These are phyloP conservation scores for Mrakia gelida DNA, from an alignment of 768 basidiomycete species.

Conservation along the genomic window DNA sequence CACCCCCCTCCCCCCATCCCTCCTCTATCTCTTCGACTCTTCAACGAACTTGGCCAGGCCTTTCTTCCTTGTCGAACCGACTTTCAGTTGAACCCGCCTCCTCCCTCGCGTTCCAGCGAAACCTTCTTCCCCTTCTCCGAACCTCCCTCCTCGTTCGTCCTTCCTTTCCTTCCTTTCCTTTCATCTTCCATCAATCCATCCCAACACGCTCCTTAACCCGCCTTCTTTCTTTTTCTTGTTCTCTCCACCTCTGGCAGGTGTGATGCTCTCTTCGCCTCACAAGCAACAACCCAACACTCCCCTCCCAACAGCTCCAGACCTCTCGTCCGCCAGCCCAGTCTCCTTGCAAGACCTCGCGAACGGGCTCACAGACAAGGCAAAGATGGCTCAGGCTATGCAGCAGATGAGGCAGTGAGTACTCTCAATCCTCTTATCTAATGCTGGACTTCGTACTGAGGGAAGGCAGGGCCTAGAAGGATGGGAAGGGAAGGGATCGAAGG, in stretches of 20 bases:
- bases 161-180: not conserved
- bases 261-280: not conserved
- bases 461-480: no score
- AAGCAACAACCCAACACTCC: not conserved
- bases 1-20: not conserved
- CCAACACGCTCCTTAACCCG: not conserved
- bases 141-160: not conserved
- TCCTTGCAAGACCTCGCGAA: not conserved
- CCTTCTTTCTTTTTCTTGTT: not conserved
- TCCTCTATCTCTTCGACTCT: not conserved
- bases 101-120: not conserved
- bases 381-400: not conserved
- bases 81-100: not conserved
- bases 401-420: constrained; percentile 1
- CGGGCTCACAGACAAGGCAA: not conserved
- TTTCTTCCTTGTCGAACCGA: not conserved
- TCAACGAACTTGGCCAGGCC: not conserved
- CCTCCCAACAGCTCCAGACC: not conserved
- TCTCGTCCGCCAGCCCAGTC: not conserved
- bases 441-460: not conserved
- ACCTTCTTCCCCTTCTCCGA: not conserved
- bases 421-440: not conserved
- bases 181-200: not conserved
- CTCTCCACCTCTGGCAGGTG: not conserved
- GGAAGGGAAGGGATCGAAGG: no score